Evolutionary conservation across 2,329 filamentous ascomycete genomes (phyloP).

Genomic region (Hortaea werneckii): DNA sequence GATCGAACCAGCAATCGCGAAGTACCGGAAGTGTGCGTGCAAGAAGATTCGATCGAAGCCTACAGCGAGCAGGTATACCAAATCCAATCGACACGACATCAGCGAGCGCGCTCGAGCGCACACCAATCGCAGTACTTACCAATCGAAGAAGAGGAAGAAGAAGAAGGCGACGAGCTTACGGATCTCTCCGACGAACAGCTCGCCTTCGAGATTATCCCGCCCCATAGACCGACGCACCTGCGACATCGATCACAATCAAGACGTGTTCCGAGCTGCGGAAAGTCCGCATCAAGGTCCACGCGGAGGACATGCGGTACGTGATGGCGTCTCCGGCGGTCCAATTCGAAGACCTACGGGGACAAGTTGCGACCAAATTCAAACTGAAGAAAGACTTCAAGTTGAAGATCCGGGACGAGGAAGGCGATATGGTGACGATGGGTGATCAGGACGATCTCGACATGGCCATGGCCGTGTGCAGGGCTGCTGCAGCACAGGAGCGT

Average conservation of each 20-base stretch:
- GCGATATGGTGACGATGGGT: slow-evolving; percentile 93
- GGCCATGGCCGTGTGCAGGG: slow-evolving; percentile 58
- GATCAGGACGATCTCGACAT: slow-evolving; percentile 95
- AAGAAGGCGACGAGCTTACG: slow-evolving; percentile 44
- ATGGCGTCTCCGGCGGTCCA: slow-evolving; percentile 66
- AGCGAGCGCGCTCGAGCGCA: slow-evolving; percentile 24
- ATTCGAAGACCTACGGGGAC: slow-evolving; percentile 67
- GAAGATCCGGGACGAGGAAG: slow-evolving; percentile 77
- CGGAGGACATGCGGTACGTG: slow-evolving; percentile 82
- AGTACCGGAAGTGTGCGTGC: slow-evolving; percentile 55
- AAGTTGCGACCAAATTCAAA: slow-evolving; percentile 78
- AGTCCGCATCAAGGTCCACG: slow-evolving; percentile 86
- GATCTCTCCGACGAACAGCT: slow-evolving; percentile 43
- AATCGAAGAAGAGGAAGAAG: slow-evolving; percentile 72
- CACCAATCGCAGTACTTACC: slow-evolving; percentile 45
- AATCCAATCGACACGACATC: slow-evolving; percentile 12
- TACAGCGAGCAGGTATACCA: slow-evolving; percentile 12
- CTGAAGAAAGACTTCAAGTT: slow-evolving; percentile 69
- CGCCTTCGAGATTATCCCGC: slow-evolving; percentile 51
- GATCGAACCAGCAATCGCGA: slow-evolving; percentile 46
- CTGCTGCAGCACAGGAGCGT: slow-evolving; percentile 60
- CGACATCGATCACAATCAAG: slow-evolving; percentile 44
- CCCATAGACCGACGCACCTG: slow-evolving; percentile 10
- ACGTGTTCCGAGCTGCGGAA: slow-evolving; percentile 55
- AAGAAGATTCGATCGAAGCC: slow-evolving; percentile 28